Conservation (phyloP, 2,329 filamentous ascomycete genomes). For the Kalmusia sp. region DNA sequence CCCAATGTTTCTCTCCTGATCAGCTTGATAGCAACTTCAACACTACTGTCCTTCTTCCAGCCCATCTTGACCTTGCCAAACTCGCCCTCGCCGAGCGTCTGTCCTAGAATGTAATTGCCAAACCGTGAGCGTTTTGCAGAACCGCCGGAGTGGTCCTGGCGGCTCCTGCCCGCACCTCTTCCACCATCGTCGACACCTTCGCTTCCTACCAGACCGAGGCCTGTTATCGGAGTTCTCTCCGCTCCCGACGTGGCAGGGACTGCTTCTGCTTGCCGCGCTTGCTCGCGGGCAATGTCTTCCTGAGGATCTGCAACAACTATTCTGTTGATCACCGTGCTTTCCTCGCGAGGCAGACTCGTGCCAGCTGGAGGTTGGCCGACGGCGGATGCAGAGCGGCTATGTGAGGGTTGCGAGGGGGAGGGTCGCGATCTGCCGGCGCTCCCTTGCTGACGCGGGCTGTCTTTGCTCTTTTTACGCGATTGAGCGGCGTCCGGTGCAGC, state of each 20-base stretch:
- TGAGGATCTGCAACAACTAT: slow-evolving; percentile 79
- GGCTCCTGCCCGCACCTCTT: slow-evolving; percentile 51
- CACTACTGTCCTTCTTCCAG: slow-evolving; percentile 94
- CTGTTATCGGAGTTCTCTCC: slow-evolving; percentile 55
- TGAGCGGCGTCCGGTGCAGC: slow-evolving; percentile 37
- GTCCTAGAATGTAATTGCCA: slow-evolving; percentile 93
- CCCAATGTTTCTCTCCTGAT: slow-evolving; percentile 92
- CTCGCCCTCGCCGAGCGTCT: slow-evolving; percentile 95
- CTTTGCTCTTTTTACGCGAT: slow-evolving; percentile 58
- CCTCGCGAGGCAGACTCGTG: slow-evolving; percentile 70
- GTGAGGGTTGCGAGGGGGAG: slow-evolving; percentile 45
- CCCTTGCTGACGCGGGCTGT: slow-evolving; percentile 47
- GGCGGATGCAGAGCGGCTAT: slow-evolving; percentile 55
- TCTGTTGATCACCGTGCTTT: slow-evolving; percentile 79
- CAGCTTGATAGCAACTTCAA: slow-evolving; percentile 95
- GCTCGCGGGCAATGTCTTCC: slow-evolving; percentile 74
- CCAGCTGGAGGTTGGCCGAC: slow-evolving; percentile 62
- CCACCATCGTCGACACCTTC: slow-evolving; percentile 59
- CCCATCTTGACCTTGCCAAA: slow-evolving; percentile 99
- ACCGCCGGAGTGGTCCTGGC: slow-evolving; percentile 65
- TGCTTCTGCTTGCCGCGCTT: slow-evolving; percentile 71
- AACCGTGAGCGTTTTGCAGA: slow-evolving; percentile 82
- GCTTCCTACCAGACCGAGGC: slow-evolving; percentile 57
- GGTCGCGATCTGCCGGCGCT: slow-evolving; percentile 40
- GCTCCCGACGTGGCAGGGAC: slow-evolving; percentile 51